Conservation (phyloP, 495 filamentous ascomycete species). For the Talaromyces ruber region DNA sequence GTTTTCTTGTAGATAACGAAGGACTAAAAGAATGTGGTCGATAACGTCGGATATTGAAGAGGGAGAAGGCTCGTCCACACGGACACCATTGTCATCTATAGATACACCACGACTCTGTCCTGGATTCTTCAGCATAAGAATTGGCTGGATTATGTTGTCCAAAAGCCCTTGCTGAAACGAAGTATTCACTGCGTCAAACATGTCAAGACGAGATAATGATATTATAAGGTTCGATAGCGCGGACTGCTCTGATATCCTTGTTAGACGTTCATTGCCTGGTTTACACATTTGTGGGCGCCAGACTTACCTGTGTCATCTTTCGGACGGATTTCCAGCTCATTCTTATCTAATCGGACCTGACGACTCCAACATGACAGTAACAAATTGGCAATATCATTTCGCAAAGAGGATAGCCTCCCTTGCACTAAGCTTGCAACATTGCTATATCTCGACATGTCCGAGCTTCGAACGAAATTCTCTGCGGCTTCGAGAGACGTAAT, state of each 20-base stretch:
- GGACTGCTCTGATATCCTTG: neutral
- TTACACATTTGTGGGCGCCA: neutral
- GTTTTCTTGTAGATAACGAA: constrained; percentile 54
- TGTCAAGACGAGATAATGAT: constrained; percentile 24
- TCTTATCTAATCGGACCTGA: constrained; percentile 1
- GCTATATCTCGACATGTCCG: constrained; percentile 26
- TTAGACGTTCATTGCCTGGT: neutral
- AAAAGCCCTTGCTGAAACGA: constrained; percentile 27
- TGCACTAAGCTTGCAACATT: constrained; percentile 31
- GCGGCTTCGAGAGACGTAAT: constrained; percentile 51
- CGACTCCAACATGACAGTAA: constrained; percentile 32
- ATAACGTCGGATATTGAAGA: constrained; percentile 23
- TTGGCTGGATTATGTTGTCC: constrained; percentile 22
- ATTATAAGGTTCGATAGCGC: constrained; percentile 1
- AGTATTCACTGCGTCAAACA: constrained; percentile 22
- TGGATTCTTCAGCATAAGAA: constrained; percentile 19
- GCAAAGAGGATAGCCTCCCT: constrained; percentile 20
- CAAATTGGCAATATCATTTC: constrained; percentile 23
- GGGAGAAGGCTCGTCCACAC: constrained; percentile 19
- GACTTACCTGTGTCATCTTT: neutral
- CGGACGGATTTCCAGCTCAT: neutral
- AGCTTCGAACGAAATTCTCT: constrained; percentile 30
- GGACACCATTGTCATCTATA: constrained; percentile 22
- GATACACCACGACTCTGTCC: constrained; percentile 21
- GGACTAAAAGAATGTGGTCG: constrained; percentile 46